Conservation (phyloP, 371 early-diverging fungal genomes). For the Funneliformis caledonium region DNA sequence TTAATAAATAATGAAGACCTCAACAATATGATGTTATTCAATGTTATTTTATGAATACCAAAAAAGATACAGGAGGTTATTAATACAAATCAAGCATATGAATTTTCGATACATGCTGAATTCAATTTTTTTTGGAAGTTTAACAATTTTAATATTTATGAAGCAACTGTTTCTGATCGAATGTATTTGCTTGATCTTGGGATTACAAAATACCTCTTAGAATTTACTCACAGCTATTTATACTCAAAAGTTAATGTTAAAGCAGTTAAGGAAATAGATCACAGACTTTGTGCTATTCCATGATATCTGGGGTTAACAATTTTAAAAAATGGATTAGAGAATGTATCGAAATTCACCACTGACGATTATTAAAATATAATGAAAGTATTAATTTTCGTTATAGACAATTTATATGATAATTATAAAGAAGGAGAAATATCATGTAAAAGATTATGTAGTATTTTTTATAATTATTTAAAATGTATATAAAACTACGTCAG, state of each 20-base stretch:
- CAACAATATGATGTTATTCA: not conserved
- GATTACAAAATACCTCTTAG: not conserved
- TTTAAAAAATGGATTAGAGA: not conserved
- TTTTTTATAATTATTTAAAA: too few species aligned
- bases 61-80: not conserved
- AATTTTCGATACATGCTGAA: not conserved
- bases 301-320: not conserved
- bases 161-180: not conserved
- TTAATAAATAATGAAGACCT: not conserved
- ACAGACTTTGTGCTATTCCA: not conserved
- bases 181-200: not conserved
- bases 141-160: slow-evolving; percentile 14
- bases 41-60: not conserved
- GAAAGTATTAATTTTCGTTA: too few species aligned
- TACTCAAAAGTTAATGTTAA: too few species aligned
- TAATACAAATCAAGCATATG: not conserved
- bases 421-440: too few species aligned
- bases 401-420: too few species aligned
- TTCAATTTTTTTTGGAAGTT: not conserved
- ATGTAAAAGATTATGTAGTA: too few species aligned
- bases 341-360: too few species aligned
- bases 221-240: not conserved
- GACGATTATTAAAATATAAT: too few species aligned
- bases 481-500: too few species aligned
- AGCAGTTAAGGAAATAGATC: not conserved